Conservation (phyloP, 2,329 filamentous ascomycete genomes). For the Colletotrichum tanaceti region DNA sequence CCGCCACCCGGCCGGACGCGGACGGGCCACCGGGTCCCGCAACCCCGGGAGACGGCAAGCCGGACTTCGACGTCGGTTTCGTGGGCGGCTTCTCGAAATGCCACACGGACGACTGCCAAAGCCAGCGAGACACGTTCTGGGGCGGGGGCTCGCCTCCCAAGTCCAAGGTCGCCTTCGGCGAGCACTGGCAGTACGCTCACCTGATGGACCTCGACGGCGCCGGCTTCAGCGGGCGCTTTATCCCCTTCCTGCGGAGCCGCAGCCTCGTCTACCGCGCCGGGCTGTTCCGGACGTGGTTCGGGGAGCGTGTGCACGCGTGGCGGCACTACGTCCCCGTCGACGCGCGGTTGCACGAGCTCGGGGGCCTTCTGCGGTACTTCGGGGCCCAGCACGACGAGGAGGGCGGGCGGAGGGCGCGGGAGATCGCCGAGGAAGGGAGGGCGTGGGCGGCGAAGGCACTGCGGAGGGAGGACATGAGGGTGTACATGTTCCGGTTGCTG, state of each 20-base stretch:
- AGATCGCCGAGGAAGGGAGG: slow-evolving; percentile 46
- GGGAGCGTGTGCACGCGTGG: slow-evolving; percentile 70
- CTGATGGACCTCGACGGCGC: slow-evolving; percentile 70
- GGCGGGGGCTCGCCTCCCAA: slow-evolving; percentile 43
- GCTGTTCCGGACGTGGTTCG: slow-evolving; percentile 74
- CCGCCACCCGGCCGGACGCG: slow-evolving; percentile 33
- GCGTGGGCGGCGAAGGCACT: slow-evolving; percentile 68
- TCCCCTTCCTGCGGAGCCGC: slow-evolving; percentile 62
- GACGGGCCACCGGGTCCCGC: neutral
- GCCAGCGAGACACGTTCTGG: slow-evolving; percentile 50
- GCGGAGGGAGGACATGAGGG: slow-evolving; percentile 77
- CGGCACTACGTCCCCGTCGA: slow-evolving; percentile 73
- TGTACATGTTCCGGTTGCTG: slow-evolving; percentile 78
- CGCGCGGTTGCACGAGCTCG: slow-evolving; percentile 46
- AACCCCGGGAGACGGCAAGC: slow-evolving; percentile 11
- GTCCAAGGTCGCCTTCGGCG: slow-evolving; percentile 47
- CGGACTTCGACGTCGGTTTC: slow-evolving; percentile 51
- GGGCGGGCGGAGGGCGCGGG: slow-evolving; percentile 41
- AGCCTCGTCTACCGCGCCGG: slow-evolving; percentile 69
- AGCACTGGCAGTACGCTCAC: slow-evolving; percentile 61
- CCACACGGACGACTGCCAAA: slow-evolving; percentile 48
- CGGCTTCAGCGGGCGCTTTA: slow-evolving; percentile 61
- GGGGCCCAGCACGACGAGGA: slow-evolving; percentile 44
- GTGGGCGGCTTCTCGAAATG: slow-evolving; percentile 53
- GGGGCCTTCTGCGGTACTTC: slow-evolving; percentile 42